Base-by-base conservation (phyloP, 306 rosid genomes). In the Quercus mongolica region DNA sequence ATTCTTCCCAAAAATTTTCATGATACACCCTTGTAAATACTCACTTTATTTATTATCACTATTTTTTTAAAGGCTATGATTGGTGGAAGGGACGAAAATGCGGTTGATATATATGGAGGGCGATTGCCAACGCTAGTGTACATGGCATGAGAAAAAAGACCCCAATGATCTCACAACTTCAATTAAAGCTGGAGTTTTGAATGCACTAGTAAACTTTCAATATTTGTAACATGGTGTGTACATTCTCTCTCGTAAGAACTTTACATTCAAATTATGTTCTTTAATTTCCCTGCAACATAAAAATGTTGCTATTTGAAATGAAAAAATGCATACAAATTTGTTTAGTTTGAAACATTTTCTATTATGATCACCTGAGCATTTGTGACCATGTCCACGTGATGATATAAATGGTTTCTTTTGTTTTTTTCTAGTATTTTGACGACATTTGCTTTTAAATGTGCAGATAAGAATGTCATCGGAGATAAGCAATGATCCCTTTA, bases 391-490 rank as follows among this genome's bases (percentile, higher is more conserved):
- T 31, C 71, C 21, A 17, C 13, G 17, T 31, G 49, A 46, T 31
- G 14, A 11, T 46, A 12, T 11, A 9, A 9, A 9, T 46, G 14
- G 14, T 2, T 46, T 46, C 44, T 9, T 6, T 46, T 46, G 19
- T 2, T 33, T 31, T 6, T 10, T 67, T 5, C n/a, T 67, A 15
- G 72, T 5, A 19, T n/a, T 67, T 67, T 67, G 72, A 30, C 18
- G 13, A 18, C 4, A 67, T 17, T 5, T 20, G 2, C 20, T 44
- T 44, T 23, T 1, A 71, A 3, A 23, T 80, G 1, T 75, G 75
- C 83, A 91, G 96, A 70, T 93, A 77, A 85, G 92, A 68, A 92
- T 93, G 46, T 89, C 96, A 6, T 83, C 96, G 1, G 74, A 85
- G 86, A 91, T 91, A 78, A 89, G 87, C 82, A 87, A 90, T 58